A percentile compares a stretch with the other conserved stretches of the same genome.
These are phyloP conservation scores for Leptodermis oblonga DNA, from an alignment of 257 asterid genomes.

Conservation along the genomic window DNA sequence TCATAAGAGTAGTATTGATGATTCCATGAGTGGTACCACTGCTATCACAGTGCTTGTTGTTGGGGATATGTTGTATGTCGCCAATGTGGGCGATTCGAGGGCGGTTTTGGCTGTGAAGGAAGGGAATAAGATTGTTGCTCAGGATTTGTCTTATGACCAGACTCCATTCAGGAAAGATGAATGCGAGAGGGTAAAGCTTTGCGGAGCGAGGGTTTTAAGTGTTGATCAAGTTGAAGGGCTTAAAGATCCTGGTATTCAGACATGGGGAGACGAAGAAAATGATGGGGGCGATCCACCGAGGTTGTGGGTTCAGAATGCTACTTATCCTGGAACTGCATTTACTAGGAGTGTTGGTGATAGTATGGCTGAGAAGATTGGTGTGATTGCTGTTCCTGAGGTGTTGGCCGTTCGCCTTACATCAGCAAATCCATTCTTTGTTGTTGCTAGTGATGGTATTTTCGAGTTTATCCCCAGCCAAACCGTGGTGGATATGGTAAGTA, in stretches of 20 bases:
- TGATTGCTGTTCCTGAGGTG: constrained; percentile 80
- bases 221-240: constrained; percentile 94
- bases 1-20: constrained; percentile 66
- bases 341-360: constrained; percentile 89
- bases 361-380: constrained; percentile 84
- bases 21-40: constrained; percentile 96
- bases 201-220: constrained; percentile 93
- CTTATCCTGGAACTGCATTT: constrained; percentile 96
- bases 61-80: constrained; percentile 76
- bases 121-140: constrained; percentile 54
- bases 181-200: constrained; percentile 78
- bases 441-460: constrained; percentile 91
- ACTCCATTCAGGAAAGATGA: constrained; percentile 94
- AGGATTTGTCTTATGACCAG: constrained; percentile 77
- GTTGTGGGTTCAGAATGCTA: constrained; percentile 87
- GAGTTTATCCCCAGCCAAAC: constrained; percentile 86
- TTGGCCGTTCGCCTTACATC: constrained; percentile 51
- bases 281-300: constrained; percentile 97
- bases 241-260: constrained; percentile 78
- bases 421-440: constrained; percentile 67
- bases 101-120: constrained; percentile 84
- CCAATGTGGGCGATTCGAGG: constrained; percentile 93
- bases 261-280: constrained; percentile 91
- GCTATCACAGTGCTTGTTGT: constrained; percentile 74
- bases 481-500: constrained; percentile 84